Conservation (phyloP, 73 alveolate genomes). For the Paraurostyla sp. region DNA sequence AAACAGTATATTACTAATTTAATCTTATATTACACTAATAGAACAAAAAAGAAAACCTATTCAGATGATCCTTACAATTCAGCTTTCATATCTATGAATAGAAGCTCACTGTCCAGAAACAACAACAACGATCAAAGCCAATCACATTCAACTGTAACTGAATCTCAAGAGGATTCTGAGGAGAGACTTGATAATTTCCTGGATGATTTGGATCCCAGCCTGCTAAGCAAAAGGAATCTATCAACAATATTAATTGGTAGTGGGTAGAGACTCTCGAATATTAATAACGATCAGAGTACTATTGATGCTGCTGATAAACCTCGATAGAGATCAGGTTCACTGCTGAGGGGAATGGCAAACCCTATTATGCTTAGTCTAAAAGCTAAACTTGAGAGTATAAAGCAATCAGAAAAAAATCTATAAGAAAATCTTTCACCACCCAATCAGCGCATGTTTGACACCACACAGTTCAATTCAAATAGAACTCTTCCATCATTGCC, state of each 20-base stretch:
- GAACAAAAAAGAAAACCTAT: neutral
- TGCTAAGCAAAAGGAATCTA: too few relatives aligned
- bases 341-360: neutral
- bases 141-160: neutral
- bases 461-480: too few relatives aligned
- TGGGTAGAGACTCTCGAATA: neutral
- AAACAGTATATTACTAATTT: neutral
- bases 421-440: neutral
- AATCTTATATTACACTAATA: neutral
- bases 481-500: too few relatives aligned
- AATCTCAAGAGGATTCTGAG: too few relatives aligned
- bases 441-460: too few relatives aligned
- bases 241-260: neutral
- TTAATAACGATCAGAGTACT: neutral
- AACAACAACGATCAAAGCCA: neutral
- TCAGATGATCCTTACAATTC: conserved; percentile 21
- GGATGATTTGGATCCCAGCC: too few relatives aligned
- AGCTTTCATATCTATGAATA: neutral
- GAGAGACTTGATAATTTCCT: too few relatives aligned
- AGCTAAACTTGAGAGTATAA: too few relatives aligned
- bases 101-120: neutral
- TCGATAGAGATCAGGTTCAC: conserved; percentile 26
- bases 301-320: neutral
- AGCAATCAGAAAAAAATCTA: neutral
- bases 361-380: neutral